A percentile compares a stretch with the other conserved stretches of the same genome.
These are phyloP conservation scores for Collybia mongolica DNA, from an alignment of 768 basidiomycete genomes.

Conservation along the genomic window DNA sequence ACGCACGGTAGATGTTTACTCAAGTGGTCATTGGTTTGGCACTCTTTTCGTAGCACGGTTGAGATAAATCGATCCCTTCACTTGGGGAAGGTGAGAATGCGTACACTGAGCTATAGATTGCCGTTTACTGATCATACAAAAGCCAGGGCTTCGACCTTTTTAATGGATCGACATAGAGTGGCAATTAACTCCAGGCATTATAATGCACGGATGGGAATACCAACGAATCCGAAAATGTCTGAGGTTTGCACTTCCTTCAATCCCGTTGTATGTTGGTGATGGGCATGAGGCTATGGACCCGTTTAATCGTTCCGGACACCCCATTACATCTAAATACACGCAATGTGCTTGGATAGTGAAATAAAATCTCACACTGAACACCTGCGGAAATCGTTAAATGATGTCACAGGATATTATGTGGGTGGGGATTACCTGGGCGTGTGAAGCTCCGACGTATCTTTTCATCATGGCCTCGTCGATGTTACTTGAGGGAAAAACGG, in stretches of 20 bases:
- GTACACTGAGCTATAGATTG: background rate
- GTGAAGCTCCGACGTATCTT: too few species aligned
- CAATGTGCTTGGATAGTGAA: background rate
- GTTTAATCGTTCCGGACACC: background rate
- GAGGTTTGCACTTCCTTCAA: background rate
- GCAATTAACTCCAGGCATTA: slow-evolving; percentile 26
- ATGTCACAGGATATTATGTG: too few species aligned
- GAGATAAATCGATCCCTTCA: slow-evolving; percentile 19
- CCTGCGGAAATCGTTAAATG: too few species aligned
- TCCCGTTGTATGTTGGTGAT: background rate
- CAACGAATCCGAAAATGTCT: slow-evolving; percentile 25
- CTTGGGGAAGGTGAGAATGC: slow-evolving; percentile 14
- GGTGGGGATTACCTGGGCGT: too few species aligned
- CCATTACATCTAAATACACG: background rate
- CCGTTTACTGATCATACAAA: slow-evolving; percentile 2
- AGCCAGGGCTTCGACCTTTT: slow-evolving; percentile 25
- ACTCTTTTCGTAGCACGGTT: slow-evolving; percentile 11
- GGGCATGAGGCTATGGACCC: background rate
- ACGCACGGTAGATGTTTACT: slow-evolving; percentile 16
- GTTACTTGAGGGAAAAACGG: too few species aligned
- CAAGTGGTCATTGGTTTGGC: slow-evolving; percentile 9
- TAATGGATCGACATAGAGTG: slow-evolving; percentile 20
- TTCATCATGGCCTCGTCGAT: too few species aligned
- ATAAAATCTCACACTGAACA: background rate
- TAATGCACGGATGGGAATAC: slow-evolving; percentile 19